A percentile compares a stretch with the other conserved stretches of the same genome.
Evolutionary conservation across 2,329 filamentous ascomycete species (phyloP).

Genomic region (Thermoascus crustaceus): DNA sequence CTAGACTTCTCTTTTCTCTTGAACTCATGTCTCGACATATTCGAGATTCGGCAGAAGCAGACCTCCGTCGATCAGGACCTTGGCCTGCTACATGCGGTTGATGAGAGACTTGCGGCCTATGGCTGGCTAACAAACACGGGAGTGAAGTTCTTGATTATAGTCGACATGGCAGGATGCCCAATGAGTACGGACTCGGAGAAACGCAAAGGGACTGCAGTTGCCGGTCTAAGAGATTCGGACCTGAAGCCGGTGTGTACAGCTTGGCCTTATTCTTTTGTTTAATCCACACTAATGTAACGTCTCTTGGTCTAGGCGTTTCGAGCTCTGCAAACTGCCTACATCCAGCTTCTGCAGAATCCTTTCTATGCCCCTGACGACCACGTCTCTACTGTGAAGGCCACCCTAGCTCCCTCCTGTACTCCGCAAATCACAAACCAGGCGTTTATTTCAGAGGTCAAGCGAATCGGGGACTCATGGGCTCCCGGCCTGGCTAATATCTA

Average conservation of each 20-base stretch:
- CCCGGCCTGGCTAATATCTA: conserved; percentile 60
- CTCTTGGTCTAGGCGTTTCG: conserved; percentile 63
- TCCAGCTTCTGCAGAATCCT: conserved; percentile 80
- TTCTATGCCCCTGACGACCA: conserved; percentile 90
- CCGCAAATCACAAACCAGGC: conserved; percentile 70
- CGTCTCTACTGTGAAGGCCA: conserved; percentile 48
- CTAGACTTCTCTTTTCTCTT: conserved; percentile 89
- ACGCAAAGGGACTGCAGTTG: conserved; percentile 34
- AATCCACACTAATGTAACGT: conserved; percentile 8
- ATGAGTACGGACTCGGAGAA: conserved; percentile 27
- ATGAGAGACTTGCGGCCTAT: conserved; percentile 88
- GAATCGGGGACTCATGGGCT: conserved; percentile 77
- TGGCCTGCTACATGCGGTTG: conserved; percentile 83
- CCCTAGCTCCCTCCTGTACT: conserved; percentile 36
- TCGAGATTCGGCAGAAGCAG: conserved; percentile 72
- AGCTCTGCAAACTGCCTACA: conserved; percentile 87
- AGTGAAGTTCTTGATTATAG: conserved; percentile 78
- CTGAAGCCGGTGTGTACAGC: conserved; percentile 62
- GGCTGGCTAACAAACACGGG: conserved; percentile 96
- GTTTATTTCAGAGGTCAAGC: conserved; percentile 74
- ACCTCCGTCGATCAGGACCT: conserved; percentile 73
- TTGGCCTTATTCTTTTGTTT: conserved; percentile 3
- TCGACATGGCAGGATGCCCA: conserved; percentile 76
- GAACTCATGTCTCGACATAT: conserved; percentile 86
- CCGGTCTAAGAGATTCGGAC: conserved; percentile 76